Evolutionary conservation across 2,329 filamentous ascomycete species (phyloP).

Genomic region (Blastomyces parvus): DNA sequence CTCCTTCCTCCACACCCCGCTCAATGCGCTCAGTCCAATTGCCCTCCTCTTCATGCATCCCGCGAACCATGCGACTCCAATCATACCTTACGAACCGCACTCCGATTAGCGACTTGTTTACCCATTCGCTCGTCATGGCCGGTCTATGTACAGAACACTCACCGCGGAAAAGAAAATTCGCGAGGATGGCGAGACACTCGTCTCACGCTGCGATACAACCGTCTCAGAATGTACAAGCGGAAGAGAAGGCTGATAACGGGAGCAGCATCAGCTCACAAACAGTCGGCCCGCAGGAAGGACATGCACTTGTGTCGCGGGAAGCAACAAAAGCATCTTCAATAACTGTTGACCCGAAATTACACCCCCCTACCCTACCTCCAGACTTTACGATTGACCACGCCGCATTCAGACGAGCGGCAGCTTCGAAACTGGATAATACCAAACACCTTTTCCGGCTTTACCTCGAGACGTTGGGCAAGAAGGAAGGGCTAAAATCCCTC

Average conservation of each 20-base stretch:
- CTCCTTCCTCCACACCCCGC: conserved; percentile 18
- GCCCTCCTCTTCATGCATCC: conserved; percentile 20
- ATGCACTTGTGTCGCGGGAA: background rate
- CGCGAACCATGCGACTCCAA: conserved; percentile 21
- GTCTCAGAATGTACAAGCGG: background rate
- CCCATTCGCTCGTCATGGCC: conserved; percentile 45
- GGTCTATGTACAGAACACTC: conserved; percentile 43
- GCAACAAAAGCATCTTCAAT: background rate
- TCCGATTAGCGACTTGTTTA: conserved; percentile 39
- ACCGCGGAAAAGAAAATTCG: conserved; percentile 25
- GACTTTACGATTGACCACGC: conserved; percentile 6
- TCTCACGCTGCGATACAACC: background rate
- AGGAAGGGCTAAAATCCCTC: conserved; percentile 13
- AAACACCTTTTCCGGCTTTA: conserved; percentile 14
- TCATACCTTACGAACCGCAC: conserved; percentile 21
- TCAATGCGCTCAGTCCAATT: conserved; percentile 25
- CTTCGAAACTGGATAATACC: conserved; percentile 5
- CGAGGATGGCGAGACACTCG: conserved; percentile 18
- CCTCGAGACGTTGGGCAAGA: conserved; percentile 13
- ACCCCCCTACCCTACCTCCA: background rate
- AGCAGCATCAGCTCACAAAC: background rate
- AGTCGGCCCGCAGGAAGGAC: background rate
- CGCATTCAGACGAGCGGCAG: background rate
- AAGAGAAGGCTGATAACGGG: background rate
- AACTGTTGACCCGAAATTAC: background rate